phyloP scores from a whole-genome alignment of 31 red algal genomes.

The Asparagopsis taxiformis region DNA sequence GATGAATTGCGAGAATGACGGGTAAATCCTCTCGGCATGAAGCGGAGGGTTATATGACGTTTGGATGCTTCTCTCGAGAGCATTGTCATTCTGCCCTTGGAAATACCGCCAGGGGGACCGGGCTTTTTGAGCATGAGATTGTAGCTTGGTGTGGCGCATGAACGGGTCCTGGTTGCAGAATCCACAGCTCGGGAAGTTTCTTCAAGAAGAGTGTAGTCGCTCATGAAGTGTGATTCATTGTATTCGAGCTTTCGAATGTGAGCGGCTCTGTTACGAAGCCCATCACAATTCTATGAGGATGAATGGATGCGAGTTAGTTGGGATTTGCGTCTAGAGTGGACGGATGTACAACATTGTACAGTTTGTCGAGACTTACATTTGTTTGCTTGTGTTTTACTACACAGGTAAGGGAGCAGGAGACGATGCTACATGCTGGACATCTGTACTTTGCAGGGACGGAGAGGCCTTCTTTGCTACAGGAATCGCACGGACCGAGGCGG shows the following conservation, averaged over 20 bases:
- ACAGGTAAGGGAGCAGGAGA: constrained; percentile 52
- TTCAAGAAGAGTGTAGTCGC: constrained; percentile 52
- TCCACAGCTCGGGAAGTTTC: constrained; percentile 19
- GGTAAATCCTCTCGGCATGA: constrained; percentile 34
- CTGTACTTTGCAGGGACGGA: constrained; percentile 38
- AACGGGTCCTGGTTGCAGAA: constrained; percentile 9
- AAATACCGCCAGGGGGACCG: not conserved
- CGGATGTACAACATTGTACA: not conserved
- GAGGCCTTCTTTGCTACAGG: constrained; percentile 21
- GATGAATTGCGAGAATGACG: constrained; percentile 32
- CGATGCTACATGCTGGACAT: constrained; percentile 34
- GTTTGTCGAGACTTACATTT: constrained; percentile 5
- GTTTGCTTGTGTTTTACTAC: constrained; percentile 46
- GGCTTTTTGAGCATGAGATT: not conserved
- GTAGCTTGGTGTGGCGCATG: too few relatives aligned
- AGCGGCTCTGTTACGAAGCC: constrained; percentile 43
- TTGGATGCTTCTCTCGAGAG: constrained; percentile 33
- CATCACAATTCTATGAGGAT: constrained; percentile 29
- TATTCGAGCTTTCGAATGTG: constrained; percentile 23
- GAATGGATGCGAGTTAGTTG: not conserved
- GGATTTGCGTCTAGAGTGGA: not conserved
- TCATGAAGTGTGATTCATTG: constrained; percentile 36
- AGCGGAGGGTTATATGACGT: constrained; percentile 38
- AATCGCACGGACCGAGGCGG: constrained; percentile 14
- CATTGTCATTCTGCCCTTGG: constrained; percentile 14